These are phyloP conservation scores for Trifolium pratense DNA, from an alignment of 306 rosid genomes.

Conservation along the genomic window DNA sequence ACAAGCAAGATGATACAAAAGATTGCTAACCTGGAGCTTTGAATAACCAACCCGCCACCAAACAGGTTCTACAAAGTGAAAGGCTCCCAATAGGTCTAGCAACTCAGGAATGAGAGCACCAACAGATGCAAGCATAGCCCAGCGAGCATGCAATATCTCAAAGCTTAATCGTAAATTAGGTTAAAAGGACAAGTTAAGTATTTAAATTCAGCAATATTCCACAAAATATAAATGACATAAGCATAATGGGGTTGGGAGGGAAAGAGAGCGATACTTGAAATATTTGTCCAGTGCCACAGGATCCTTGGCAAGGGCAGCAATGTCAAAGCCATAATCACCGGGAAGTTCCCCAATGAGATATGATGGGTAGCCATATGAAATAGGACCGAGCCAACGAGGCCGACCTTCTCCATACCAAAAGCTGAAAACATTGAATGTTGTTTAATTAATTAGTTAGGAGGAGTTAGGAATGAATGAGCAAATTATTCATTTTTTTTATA, in stretches of 20 bases:
- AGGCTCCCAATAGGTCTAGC: conserved; percentile 70
- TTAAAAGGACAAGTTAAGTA: conserved; percentile 35
- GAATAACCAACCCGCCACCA: conserved; percentile 99
- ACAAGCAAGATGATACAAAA: conserved; percentile 14
- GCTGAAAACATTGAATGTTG: conserved; percentile 49
- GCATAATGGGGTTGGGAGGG: neutral
- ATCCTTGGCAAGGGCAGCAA: conserved; percentile 80
- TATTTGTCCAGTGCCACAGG: conserved; percentile 64
- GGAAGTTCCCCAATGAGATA: conserved; percentile 85
- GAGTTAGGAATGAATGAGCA: conserved; percentile 7
- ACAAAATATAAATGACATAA: neutral
- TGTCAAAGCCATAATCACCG: conserved; percentile 91
- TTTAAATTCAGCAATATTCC: neutral
- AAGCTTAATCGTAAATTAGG: conserved; percentile 60
- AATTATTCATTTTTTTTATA: neutral
- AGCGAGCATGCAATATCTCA: conserved; percentile 95
- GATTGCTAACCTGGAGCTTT: conserved; percentile 73
- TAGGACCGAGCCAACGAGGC: conserved; percentile 95
- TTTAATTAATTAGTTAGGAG: neutral
- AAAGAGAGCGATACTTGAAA: conserved; percentile 61
- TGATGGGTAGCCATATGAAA: conserved; percentile 77
- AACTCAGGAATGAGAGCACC: conserved; percentile 88
- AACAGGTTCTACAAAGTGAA: conserved; percentile 90
- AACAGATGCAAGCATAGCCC: conserved; percentile 96
- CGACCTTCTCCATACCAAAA: conserved; percentile 87